Evolutionary conservation across 1,139 yeast species (phyloP).

Genomic region (Taphrina communis): DNA sequence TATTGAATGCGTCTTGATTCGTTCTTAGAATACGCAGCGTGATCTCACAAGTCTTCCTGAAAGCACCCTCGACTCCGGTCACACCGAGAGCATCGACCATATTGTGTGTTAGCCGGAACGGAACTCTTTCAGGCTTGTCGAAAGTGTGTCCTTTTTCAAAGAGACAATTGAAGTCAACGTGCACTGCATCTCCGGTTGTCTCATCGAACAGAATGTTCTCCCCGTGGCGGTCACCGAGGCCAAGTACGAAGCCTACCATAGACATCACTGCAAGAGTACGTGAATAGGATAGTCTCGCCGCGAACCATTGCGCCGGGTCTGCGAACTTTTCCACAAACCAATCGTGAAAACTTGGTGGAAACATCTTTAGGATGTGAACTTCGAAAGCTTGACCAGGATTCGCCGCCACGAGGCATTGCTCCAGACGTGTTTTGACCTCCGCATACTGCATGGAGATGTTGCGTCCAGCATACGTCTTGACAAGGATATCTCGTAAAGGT

Average conservation of each 20-base stretch:
- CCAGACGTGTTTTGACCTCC: slow-evolving; percentile 44
- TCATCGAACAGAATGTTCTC: slow-evolving; percentile 83
- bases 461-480: slow-evolving; percentile 54
- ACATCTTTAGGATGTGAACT: slow-evolving; percentile 49
- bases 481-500: slow-evolving; percentile 74
- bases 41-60: slow-evolving; percentile 83
- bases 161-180: slow-evolving; percentile 95
- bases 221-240: slow-evolving; percentile 92
- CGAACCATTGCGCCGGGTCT: slow-evolving; percentile 87
- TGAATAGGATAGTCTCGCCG: slow-evolving; percentile 73
- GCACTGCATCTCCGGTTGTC: slow-evolving; percentile 77
- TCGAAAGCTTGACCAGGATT: slow-evolving; percentile 44
- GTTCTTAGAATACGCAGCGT: slow-evolving; percentile 73
- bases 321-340: slow-evolving; percentile 92
- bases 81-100: slow-evolving; percentile 92
- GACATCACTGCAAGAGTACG: slow-evolving; percentile 96
- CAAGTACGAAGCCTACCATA: slow-evolving; percentile 82
- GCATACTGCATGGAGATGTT: slow-evolving; percentile 49
- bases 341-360: slow-evolving; percentile 77
- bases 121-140: slow-evolving; percentile 88
- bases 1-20: slow-evolving; percentile 88
- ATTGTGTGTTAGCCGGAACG: slow-evolving; percentile 87
- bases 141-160: slow-evolving; percentile 69
- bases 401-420: slow-evolving; percentile 36
- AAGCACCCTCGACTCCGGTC: slow-evolving; percentile 84